Percentiles rank a stretch among this genome's conserved stretches.
Conservation (phyloP, 495 filamentous ascomycete species). For the Daldinia concentrica region DNA sequence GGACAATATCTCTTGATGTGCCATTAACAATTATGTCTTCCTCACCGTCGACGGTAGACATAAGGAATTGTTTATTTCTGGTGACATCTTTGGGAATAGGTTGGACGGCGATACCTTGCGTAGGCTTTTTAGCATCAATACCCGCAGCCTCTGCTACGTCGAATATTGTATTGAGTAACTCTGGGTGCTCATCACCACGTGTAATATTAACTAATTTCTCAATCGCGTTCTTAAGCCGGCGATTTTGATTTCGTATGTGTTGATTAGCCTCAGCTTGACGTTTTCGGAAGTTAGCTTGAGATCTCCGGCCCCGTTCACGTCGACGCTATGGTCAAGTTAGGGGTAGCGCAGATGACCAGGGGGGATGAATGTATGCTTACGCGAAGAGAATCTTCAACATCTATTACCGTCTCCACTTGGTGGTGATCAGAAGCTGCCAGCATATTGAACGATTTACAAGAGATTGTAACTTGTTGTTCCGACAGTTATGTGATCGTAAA, state of each 20-base stretch:
- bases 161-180: constrained; percentile 23
- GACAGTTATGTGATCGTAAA: constrained; percentile 19
- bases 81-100: background rate
- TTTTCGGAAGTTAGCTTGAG: constrained; percentile 28
- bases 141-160: constrained; percentile 29
- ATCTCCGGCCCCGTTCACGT: constrained; percentile 28
- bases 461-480: background rate
- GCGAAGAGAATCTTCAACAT: constrained; percentile 18
- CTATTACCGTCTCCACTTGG: background rate
- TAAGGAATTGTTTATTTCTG: background rate
- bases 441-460: background rate
- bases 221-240: constrained; percentile 21
- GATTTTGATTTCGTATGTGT: constrained; percentile 21
- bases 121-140: constrained; percentile 15
- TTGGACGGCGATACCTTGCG: background rate
- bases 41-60: background rate
- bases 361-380: constrained; percentile 9
- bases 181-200: constrained; percentile 25
- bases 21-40: constrained; percentile 17
- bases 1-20: constrained; percentile 1
- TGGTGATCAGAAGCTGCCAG: background rate
- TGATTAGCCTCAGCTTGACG: constrained; percentile 21
- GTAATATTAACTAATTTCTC: constrained; percentile 22
- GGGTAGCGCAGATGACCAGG: background rate
- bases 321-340: constrained; percentile 25